A percentile compares a stretch with the other conserved stretches of the same genome.
phyloP scores from a whole-genome alignment of 345 rosid species.

The Camelina hispida region DNA sequence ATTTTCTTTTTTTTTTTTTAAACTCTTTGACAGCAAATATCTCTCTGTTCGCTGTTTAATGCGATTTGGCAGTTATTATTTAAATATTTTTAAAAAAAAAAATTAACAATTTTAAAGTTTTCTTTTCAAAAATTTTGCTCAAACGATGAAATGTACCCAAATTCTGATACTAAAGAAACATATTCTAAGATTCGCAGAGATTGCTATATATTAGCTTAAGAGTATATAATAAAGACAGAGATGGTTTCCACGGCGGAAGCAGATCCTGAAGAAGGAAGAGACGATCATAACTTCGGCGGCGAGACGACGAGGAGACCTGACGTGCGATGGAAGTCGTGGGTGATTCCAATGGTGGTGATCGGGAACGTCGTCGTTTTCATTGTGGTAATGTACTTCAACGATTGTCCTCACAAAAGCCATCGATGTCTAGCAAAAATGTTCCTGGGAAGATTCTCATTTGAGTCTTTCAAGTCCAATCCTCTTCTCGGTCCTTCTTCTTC shows the following conservation, averaged over 20 bases:
- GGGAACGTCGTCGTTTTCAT: slow-evolving; percentile 71
- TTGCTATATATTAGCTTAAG: neutral
- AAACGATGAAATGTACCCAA: neutral
- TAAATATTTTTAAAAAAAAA: neutral
- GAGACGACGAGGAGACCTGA: neutral
- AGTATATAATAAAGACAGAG: neutral
- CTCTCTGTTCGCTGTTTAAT: slow-evolving; percentile 9
- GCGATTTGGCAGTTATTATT: too few species aligned
- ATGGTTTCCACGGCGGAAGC: slow-evolving; percentile 31
- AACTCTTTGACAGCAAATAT: slow-evolving; percentile 19
- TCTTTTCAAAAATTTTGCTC: neutral
- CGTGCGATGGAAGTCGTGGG: slow-evolving; percentile 77
- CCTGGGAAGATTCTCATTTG: slow-evolving; percentile 76
- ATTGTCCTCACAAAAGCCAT: slow-evolving; percentile 66
- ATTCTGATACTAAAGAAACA: neutral
- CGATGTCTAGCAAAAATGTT: slow-evolving; percentile 65
- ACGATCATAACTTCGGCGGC: neutral
- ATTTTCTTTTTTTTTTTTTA: too few species aligned
- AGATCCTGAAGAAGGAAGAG: slow-evolving; percentile 27
- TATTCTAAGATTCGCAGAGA: neutral
- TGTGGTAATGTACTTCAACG: slow-evolving; percentile 72
- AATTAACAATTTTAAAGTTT: neutral
- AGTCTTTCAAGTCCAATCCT: slow-evolving; percentile 79
- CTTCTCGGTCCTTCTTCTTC: slow-evolving; percentile 88
- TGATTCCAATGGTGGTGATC: slow-evolving; percentile 73